Evolutionary conservation across 306 rosid genomes (phyloP).

Genomic region (Luffa aegyptiaca): DNA sequence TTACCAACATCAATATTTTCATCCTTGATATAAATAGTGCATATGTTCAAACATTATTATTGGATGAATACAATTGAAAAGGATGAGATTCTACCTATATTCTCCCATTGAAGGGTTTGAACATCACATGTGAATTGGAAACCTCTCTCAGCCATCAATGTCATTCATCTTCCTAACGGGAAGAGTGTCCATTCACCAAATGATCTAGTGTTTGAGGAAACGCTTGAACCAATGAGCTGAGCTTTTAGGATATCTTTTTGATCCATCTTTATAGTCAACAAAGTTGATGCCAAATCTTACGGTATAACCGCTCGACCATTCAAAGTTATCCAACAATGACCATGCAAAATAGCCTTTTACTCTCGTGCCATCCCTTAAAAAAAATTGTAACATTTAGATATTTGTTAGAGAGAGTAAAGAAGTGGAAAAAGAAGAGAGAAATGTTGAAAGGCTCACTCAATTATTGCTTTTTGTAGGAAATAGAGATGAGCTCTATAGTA

Average conservation of each 20-base stretch:
- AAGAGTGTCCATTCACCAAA: neutral
- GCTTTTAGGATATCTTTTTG: constrained; percentile 32
- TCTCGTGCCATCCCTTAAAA: constrained; percentile 31
- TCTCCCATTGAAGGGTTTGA: neutral
- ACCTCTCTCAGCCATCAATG: neutral
- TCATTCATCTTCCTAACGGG: too few species aligned
- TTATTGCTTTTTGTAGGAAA: constrained; percentile 34
- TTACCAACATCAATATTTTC: too few species aligned
- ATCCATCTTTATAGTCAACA: constrained; percentile 30
- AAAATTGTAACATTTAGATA: neutral
- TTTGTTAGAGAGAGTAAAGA: neutral
- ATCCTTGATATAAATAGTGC: too few species aligned
- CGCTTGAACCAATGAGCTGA: constrained; percentile 42
- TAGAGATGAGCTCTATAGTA: constrained; percentile 35
- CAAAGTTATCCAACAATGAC: constrained; percentile 51
- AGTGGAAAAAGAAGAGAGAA: neutral
- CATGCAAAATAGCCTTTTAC: constrained; percentile 55
- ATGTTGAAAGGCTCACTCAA: constrained; percentile 23
- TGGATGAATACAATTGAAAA: too few species aligned
- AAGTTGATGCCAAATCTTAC: constrained; percentile 40
- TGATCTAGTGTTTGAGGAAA: constrained; percentile 17
- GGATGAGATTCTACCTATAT: too few species aligned
- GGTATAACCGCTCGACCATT: constrained; percentile 37
- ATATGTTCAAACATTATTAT: too few species aligned
- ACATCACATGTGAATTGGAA: neutral